phyloP scores from a whole-genome alignment of 208 protist species.

The Crithidia acanthocephali region DNA sequence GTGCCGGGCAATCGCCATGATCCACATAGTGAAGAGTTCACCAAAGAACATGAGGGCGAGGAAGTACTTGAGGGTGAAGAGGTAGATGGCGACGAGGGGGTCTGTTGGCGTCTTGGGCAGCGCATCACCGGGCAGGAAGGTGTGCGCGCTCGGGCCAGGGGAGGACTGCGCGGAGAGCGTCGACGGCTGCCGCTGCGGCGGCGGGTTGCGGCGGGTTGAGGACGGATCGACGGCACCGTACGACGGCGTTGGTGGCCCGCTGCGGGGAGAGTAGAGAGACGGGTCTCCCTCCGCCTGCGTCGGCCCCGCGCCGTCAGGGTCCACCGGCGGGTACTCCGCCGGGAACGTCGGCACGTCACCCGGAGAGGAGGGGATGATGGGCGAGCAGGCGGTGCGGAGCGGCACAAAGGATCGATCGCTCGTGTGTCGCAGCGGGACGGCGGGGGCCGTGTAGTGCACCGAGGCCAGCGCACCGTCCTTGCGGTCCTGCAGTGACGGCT shows the following conservation, averaged over 20 bases:
- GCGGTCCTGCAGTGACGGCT: constrained; percentile 53
- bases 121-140: not conserved
- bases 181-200: not conserved
- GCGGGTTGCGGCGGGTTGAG: not conserved
- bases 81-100: constrained; percentile 81
- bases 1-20: constrained; percentile 54
- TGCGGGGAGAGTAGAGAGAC: constrained; percentile 10
- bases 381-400: constrained; percentile 8
- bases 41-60: constrained; percentile 66
- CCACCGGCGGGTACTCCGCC: constrained; percentile 11
- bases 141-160: not conserved
- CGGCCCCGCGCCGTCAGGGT: not conserved
- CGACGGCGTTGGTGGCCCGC: constrained; percentile 11
- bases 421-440: constrained; percentile 25
- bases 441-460: constrained; percentile 14
- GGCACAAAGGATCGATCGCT: constrained; percentile 41
- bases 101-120: constrained; percentile 63
- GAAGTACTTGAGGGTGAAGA: constrained; percentile 81
- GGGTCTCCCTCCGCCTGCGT: not conserved
- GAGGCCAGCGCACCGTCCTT: constrained; percentile 40
- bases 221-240: constrained; percentile 30
- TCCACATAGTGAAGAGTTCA: constrained; percentile 67
- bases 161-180: constrained; percentile 1
- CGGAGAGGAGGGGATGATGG: constrained; percentile 3
- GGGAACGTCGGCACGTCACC: not conserved